Conservation (phyloP, 345 rosid species). For the Brassica carinata region DNA sequence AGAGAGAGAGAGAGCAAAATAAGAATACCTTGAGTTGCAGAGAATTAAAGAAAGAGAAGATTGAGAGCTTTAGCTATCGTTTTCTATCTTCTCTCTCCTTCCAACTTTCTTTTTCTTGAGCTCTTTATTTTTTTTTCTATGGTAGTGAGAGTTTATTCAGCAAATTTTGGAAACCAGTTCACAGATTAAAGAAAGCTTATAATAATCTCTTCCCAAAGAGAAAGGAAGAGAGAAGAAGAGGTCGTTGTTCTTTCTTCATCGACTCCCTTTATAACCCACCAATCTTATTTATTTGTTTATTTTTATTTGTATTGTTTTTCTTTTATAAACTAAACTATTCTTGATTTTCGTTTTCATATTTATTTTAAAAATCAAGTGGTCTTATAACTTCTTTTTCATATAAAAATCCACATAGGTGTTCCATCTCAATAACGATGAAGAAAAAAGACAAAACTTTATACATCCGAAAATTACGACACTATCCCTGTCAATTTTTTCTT, state of each 20-base stretch:
- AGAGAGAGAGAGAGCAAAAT: conserved; percentile 22
- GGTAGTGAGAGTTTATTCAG: conserved; percentile 41
- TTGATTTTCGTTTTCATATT: conserved; percentile 8
- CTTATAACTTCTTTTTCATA: not conserved
- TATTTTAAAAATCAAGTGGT: not conserved
- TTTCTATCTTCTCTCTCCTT: conserved; percentile 48
- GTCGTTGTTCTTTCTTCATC: conserved; percentile 57
- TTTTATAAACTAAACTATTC: not conserved
- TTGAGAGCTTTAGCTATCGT: conserved; percentile 62
- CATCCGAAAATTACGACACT: conserved; percentile 11
- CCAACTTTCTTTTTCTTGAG: conserved; percentile 45
- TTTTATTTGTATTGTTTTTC: not conserved
- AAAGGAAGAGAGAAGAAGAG: conserved; percentile 41
- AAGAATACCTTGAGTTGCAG: conserved; percentile 55
- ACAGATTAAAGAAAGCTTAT: conserved; percentile 25
- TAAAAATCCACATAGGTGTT: not conserved
- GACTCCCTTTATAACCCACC: conserved; percentile 42
- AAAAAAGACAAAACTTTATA: conserved; percentile 21
- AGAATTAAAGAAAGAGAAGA: conserved; percentile 43
- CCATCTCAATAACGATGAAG: conserved; percentile 24
- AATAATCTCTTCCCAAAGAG: conserved; percentile 35
- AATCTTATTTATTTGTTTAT: conserved; percentile 31
- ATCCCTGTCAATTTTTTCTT: conserved; percentile 10
- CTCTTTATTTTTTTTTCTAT: conserved; percentile 33
- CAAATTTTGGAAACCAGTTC: conserved; percentile 31